Percentiles rank a stretch among this genome's conserved stretches.
phyloP scores from a whole-genome alignment of 768 basidiomycete species.

The Stropharia rugosoannulata region DNA sequence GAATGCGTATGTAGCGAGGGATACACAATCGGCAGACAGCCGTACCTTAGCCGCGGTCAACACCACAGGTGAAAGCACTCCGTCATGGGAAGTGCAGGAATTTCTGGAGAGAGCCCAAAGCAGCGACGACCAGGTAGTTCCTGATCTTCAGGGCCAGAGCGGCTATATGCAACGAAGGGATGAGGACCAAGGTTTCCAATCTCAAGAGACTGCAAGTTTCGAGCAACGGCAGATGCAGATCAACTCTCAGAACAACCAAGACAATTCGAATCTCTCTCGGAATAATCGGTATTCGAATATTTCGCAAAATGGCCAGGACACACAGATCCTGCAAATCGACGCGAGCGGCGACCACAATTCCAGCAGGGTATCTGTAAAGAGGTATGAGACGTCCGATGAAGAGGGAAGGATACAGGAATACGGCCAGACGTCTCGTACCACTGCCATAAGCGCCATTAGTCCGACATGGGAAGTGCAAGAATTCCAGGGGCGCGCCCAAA shows the following conservation, averaged over 20 bases:
- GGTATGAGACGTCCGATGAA: neutral
- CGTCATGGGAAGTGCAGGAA: neutral
- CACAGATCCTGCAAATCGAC: neutral
- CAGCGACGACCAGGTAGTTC: neutral
- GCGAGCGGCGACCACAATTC: neutral
- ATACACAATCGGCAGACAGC: neutral
- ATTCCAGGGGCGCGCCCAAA: neutral
- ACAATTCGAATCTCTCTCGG: neutral
- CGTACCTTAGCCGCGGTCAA: neutral
- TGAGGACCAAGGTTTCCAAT: neutral
- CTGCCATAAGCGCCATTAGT: neutral
- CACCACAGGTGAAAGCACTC: neutral
- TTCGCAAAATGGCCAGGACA: neutral
- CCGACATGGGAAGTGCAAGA: neutral
- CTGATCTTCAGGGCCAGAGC: neutral
- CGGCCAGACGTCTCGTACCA: neutral
- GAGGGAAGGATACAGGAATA: no score
- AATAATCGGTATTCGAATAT: neutral
- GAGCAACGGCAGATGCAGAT: neutral
- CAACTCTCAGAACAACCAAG: neutral
- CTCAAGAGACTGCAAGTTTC: neutral
- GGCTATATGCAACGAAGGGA: neutral
- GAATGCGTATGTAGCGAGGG: no score
- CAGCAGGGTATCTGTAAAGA: neutral
- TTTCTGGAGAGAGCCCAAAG: neutral